Base-by-base conservation (phyloP, 1,284 basidiomycete species). In the Puccinia brachypodii region DNA sequence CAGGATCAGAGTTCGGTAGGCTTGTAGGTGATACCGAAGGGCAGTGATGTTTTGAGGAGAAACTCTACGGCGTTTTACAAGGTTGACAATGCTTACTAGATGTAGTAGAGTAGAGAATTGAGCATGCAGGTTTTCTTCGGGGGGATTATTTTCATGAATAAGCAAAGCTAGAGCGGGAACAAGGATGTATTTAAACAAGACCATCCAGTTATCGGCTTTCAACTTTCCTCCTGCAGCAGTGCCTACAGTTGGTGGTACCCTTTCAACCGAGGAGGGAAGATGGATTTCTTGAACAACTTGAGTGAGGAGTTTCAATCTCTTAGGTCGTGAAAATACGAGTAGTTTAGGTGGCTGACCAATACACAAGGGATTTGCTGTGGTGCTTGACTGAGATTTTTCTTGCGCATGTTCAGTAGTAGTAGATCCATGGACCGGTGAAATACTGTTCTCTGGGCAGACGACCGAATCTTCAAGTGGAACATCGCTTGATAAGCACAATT, bases 201-300 rank as follows among this genome's bases (percentile, higher is more conserved):
- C 40, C 4, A 75, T 40, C 73, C 73, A 75, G 22, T 75, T 56
- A 13, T 75, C 73, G 14, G 74, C 74, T 58, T 76, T 76, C 8
- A 76, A 44, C 42, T 76, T 76, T 31, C 74, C 74, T 42, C 74
- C 74, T 31, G 60, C 62, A 11, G 56, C 42, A n/a, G 22, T 42
- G 8, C 74, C 74, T 36, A 76, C 58, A 33, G 56, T 76, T 22
- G 8, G 2, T 8, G 74, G 74, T 2, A 76, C 74, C 9, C 58
- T 19, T 8, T 56, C 74, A 44, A 76, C 62, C 31, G 25, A 25
- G 8, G 53, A 60, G 22, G 74, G 74, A 7, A 76, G 36, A 3
- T 19, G 25, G 0, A 77, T 68, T 1, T 66, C 47, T 13, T 68
- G n/a, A 33, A 47, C 38, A 44, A 77, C 68, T n/a, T 8, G 22